A percentile compares a stretch with the other conserved stretches of the same genome.
These are phyloP conservation scores for Diplodia corticola DNA, from an alignment of 2,329 filamentous ascomycete genomes.

Conservation along the genomic window DNA sequence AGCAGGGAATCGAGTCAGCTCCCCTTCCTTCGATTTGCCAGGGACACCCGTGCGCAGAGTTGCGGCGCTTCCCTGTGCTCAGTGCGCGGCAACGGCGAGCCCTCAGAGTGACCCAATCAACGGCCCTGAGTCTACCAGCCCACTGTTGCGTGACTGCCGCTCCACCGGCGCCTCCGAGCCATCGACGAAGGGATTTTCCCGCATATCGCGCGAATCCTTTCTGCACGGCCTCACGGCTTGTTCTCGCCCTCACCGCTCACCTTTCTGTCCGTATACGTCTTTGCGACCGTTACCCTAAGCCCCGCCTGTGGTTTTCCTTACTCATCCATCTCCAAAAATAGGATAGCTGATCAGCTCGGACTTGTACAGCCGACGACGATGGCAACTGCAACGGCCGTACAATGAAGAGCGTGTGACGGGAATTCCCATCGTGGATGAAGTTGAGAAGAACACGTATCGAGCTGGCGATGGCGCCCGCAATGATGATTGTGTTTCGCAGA, in stretches of 20 bases:
- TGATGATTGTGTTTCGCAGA: neutral
- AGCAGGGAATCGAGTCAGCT: constrained; percentile 4
- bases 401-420: too few relatives aligned
- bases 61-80: neutral
- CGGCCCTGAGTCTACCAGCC: neutral
- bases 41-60: neutral
- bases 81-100: neutral
- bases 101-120: constrained; percentile 5
- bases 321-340: neutral
- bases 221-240: too few relatives aligned
- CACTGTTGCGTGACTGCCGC: neutral
- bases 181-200: neutral
- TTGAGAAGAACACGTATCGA: neutral
- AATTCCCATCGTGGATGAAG: neutral
- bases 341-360: neutral
- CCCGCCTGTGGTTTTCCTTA: neutral
- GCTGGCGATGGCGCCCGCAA: neutral
- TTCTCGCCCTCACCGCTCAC: neutral
- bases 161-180: neutral
- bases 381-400: neutral
- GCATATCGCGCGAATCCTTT: neutral
- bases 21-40: neutral
- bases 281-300: neutral
- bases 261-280: too few relatives aligned
- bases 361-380: neutral